Evolutionary conservation across 768 basidiomycete genomes (phyloP).

Genomic region (Russula abietina): DNA sequence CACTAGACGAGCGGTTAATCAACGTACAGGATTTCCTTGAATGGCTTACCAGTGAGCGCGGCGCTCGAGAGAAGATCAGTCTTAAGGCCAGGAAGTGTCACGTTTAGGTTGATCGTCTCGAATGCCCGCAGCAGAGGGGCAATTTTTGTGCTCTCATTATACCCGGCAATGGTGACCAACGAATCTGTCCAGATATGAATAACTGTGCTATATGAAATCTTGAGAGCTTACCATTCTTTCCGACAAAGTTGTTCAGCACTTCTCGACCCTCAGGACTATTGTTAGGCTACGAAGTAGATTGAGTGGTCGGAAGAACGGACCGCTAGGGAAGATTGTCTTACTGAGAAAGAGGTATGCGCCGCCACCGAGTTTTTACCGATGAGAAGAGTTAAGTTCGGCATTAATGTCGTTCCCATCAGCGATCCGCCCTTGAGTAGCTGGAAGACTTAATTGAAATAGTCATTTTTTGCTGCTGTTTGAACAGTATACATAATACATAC

Average conservation of each 20-base stretch:
- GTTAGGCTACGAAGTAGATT: constrained; percentile 45
- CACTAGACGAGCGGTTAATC: constrained; percentile 34
- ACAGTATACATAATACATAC: constrained; percentile 34
- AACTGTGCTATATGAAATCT: background rate
- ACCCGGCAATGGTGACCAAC: constrained; percentile 51
- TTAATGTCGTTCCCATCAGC: constrained; percentile 51
- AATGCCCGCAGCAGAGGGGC: constrained; percentile 57
- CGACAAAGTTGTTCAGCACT: constrained; percentile 64
- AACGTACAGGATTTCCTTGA: background rate
- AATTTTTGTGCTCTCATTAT: constrained; percentile 52
- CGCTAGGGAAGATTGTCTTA: background rate
- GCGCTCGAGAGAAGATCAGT: constrained; percentile 51
- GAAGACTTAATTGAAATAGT: constrained; percentile 38
- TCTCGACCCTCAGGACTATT: constrained; percentile 50
- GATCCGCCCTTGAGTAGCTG: constrained; percentile 49
- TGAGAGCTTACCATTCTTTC: constrained; percentile 40
- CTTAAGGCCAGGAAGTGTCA: constrained; percentile 55
- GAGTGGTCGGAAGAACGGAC: background rate
- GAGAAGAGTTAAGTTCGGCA: constrained; percentile 53
- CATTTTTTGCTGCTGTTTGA: background rate
- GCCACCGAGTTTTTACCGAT: constrained; percentile 55
- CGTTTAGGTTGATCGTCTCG: constrained; percentile 48
- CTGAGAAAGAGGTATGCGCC: constrained; percentile 48
- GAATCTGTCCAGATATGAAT: constrained; percentile 40
- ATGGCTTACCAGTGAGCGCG: constrained; percentile 43